phyloP scores from a whole-genome alignment of 345 rosid genomes.

The Gossypium sturtianum region DNA sequence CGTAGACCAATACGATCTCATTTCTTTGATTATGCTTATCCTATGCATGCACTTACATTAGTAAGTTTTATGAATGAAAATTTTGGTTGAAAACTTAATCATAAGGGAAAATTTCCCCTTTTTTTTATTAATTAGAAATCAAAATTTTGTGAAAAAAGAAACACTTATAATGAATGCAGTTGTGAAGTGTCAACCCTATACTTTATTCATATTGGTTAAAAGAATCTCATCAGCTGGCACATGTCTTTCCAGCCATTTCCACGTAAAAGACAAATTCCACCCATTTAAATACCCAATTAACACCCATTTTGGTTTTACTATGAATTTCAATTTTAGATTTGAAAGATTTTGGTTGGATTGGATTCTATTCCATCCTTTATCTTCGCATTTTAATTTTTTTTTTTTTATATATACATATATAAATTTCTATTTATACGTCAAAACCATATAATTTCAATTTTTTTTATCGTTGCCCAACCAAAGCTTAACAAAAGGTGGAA shows the following conservation, averaged over 20 bases:
- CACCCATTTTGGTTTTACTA: no score
- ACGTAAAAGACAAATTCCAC: background rate
- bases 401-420: no score
- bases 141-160: background rate
- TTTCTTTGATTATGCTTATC: background rate
- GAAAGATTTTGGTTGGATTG: no score
- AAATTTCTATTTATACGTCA: no score
- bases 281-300: background rate
- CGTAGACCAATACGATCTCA: no score
- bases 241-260: constrained; percentile 21
- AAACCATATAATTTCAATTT: no score
- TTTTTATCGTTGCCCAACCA: no score
- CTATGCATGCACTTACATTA: background rate
- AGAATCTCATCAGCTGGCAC: constrained; percentile 22
- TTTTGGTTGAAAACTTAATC: background rate
- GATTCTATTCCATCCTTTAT: background rate
- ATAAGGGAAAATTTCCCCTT: background rate
- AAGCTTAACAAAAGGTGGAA: no score
- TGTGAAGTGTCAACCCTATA: background rate
- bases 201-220: background rate
- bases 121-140: background rate
- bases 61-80: background rate
- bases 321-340: background rate
- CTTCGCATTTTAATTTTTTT: background rate
- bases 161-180: background rate